Base-by-base conservation (phyloP, 2,329 filamentous ascomycete species). In the Fusarium piperis region DNA sequence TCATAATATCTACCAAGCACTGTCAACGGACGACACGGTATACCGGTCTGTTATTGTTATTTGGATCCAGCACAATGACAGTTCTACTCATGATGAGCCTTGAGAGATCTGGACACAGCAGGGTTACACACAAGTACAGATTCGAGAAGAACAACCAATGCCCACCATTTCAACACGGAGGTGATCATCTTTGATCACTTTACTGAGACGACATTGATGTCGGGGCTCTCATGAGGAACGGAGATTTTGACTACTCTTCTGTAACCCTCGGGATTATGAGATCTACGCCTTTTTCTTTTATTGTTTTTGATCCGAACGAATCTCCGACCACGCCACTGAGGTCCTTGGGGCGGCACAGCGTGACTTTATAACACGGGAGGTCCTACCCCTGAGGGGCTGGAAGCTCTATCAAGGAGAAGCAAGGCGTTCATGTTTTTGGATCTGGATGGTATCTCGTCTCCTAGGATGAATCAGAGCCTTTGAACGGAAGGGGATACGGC, bases 361-460 rank as follows among this genome's bases (percentile, higher is more conserved):
- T 63, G 57, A 32, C 26, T 52, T 72, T 66, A 46, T n/a, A 55
- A 44, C 36, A 39, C 51, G 53, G 59, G 33, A 46, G 52, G 57
- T 48, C 28, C 39, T 57, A 52, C 38, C 44, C 41, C 48, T 41
- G 48, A 39, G 44, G 44, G 41, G 23, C 11, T 55, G 51, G 44
- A 23, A 48, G 46, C 26, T 20, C 39, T 18, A 55, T 57, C 52
- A 9, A 38, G 53, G 41, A 38, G 53, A 59, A 32, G 60, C 13
- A 56, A 44, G 71, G 73, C 68, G 64, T 74, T 75, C 52, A 56
- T 65, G 38, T 36, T 62, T 66, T 51, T 51, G 51, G 60, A 39
- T 18, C 35, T 20, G 48, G 46, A 33, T 48, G 48, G 53, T 44
- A 12, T 56, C 61, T 58, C 26, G 36, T 64, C 33, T 62, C 26